Evolutionary conservation across 179 eudicot genomes (phyloP).

Genomic region (Actinidia arguta): DNA sequence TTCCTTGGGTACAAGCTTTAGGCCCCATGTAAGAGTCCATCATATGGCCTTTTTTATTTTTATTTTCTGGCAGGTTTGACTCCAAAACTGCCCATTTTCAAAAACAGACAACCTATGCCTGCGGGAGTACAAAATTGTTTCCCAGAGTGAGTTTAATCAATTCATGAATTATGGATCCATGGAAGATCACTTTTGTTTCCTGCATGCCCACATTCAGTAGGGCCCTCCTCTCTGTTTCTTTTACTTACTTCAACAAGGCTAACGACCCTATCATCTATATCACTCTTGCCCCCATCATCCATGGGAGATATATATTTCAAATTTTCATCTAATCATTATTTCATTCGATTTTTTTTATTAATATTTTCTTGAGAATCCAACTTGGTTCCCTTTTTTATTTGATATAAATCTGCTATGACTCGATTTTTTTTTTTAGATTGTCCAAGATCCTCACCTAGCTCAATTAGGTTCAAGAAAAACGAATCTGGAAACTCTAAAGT

Average conservation of each 20-base stretch:
- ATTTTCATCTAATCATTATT: not conserved
- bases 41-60: not conserved
- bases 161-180: not conserved
- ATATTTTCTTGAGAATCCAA: not conserved
- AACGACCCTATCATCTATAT: not conserved
- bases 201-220: no score
- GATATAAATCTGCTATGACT: no score
- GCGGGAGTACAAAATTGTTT: not conserved
- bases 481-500: no score
- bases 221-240: not conserved
- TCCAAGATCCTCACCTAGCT: no score
- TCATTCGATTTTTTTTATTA: not conserved
- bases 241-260: not conserved
- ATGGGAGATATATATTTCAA: no score
- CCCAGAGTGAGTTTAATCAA: constrained; percentile 12
- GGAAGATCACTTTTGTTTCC: no score
- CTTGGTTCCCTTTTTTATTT: no score
- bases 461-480: no score
- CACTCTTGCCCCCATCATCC: not conserved
- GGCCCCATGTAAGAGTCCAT: not conserved
- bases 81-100: not conserved
- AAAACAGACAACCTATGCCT: not conserved
- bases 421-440: no score
- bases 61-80: no score
- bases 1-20: not conserved